Evolutionary conservation across 164 flowering plant species (phyloP).

Genomic region (Vitis amurensis): DNA sequence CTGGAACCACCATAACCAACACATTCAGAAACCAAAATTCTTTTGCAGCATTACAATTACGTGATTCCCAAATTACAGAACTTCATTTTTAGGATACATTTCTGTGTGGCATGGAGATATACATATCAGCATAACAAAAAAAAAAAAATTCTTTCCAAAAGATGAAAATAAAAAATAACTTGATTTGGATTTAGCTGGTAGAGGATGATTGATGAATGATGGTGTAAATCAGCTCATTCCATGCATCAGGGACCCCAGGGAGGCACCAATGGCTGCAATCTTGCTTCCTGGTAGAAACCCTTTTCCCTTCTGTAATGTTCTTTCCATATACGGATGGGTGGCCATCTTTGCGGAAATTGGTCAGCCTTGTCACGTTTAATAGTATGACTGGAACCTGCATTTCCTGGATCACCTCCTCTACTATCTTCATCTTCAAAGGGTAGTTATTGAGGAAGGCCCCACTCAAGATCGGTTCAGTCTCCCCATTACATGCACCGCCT

Average conservation of each 20-base stretch:
- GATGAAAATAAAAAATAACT: too few species aligned
- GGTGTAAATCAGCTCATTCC: conserved; percentile 91
- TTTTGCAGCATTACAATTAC: too few species aligned
- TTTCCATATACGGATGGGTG: conserved; percentile 88
- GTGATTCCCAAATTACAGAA: too few species aligned
- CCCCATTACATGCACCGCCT: conserved; percentile 90
- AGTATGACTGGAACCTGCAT: conserved; percentile 60
- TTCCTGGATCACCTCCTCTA: conserved; percentile 69
- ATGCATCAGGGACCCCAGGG: conserved; percentile 97
- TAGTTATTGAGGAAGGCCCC: conserved; percentile 68
- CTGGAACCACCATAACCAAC: too few species aligned
- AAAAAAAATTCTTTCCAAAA: too few species aligned
- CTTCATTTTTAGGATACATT: too few species aligned
- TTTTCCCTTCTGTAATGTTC: conserved; percentile 33
- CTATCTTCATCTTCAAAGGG: conserved; percentile 83
- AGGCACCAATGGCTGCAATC: conserved; percentile 99
- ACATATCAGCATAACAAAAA: too few species aligned
- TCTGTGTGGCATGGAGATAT: too few species aligned
- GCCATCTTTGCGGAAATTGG: conserved; percentile 90
- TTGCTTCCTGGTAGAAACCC: conserved; percentile 61
- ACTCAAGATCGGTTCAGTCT: conserved; percentile 56
- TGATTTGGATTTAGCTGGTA: too few species aligned
- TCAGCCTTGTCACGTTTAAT: conserved; percentile 71
- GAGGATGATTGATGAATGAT: neutral
- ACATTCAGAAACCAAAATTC: too few species aligned